A percentile compares a stretch with the other conserved stretches of the same genome.
phyloP scores from a whole-genome alignment of 2,329 filamentous ascomycete genomes.

The Fusarium torreyae region DNA sequence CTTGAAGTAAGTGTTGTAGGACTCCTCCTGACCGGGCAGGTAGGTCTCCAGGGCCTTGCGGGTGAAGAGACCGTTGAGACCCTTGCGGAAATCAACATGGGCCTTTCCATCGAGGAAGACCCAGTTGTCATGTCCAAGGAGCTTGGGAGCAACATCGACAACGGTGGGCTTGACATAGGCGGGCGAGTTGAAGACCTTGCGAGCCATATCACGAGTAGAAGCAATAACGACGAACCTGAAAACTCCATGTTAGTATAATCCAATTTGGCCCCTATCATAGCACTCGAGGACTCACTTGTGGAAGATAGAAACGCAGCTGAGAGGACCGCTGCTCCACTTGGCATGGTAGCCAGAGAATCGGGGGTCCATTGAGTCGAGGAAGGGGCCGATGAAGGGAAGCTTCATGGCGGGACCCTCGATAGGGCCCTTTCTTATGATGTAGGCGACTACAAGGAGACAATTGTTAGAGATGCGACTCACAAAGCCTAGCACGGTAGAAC shows the following conservation, averaged over 20 bases:
- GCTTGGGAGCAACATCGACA: slow-evolving; percentile 93
- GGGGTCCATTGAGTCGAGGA: slow-evolving; percentile 91
- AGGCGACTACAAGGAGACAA: slow-evolving; percentile 72
- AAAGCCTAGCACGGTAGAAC: slow-evolving; percentile 54
- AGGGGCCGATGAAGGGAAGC: slow-evolving; percentile 93
- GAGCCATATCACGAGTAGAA: slow-evolving; percentile 92
- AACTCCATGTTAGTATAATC: slow-evolving; percentile 23
- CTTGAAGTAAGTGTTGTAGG: slow-evolving; percentile 90
- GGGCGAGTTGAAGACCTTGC: slow-evolving; percentile 97
- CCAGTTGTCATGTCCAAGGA: slow-evolving; percentile 93
- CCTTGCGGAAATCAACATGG: slow-evolving; percentile 97
- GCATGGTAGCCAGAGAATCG: slow-evolving; percentile 91
- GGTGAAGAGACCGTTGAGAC: slow-evolving; percentile 94
- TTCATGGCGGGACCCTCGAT: slow-evolving; percentile 84
- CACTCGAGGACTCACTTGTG: slow-evolving; percentile 81
- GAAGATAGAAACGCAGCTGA: slow-evolving; percentile 98
- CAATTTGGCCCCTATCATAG: not conserved
- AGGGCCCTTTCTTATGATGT: slow-evolving; percentile 80
- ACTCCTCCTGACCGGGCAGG: slow-evolving; percentile 91
- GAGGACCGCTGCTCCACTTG: slow-evolving; percentile 91
- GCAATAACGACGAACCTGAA: slow-evolving; percentile 95
- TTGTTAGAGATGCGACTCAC: slow-evolving; percentile 39
- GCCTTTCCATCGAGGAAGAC: slow-evolving; percentile 96
- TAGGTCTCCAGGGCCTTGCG: slow-evolving; percentile 89
- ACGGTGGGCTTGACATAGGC: slow-evolving; percentile 94